Base-by-base conservation (phyloP, 148 eudicot genomes). In the Rheum nobile region DNA sequence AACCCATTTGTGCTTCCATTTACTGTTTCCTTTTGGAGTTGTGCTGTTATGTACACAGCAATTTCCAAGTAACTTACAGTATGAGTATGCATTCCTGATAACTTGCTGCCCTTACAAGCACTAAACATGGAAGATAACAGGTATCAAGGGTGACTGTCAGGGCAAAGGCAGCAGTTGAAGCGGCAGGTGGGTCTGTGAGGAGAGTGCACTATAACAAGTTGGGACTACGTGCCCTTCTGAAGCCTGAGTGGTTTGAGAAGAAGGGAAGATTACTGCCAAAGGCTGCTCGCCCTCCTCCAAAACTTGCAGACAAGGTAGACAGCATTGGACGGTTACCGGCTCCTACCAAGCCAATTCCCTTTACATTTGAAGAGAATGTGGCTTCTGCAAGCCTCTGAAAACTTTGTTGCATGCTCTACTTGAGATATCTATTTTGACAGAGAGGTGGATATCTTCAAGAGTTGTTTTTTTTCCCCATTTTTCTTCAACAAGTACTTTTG, bases 191-290 rank as follows among this genome's bases (percentile, higher is more conserved):
- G 72, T 78, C 97, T 1, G 98, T 93, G 8, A 89, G 97, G 80
- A 88, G 82, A 86, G 98, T 93, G 52, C 88, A 93, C 72, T 93
- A 93, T 77, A 93, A 93, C 82, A 81, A 93, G 77, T 55, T 93
- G 67, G 98, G 98, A n/a, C 85, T 93, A 0, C 84, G 83, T 75
- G 98, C 98, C 14, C 84, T 93, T 77, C 90, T 93, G 8, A 89
- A 91, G 77, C 98, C 98, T 4, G 97, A 94, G 84, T 94, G 97
- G 97, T 94, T 94, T 74, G 93, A 83, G 47, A 93, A 91, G 85
- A 94, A 94, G 78, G 97, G 98, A 19, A 87, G 97, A 76, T 72
- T 91, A 79, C 85, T 94, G 24, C 98, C 98, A 1, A 87, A 39
- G 72, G 82, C 97, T 48, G 98, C 97, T 69, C 90, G 96, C 41